Evolutionary conservation across 2,329 filamentous ascomycete genomes (phyloP).

Genomic region (Colletotrichum lini): DNA sequence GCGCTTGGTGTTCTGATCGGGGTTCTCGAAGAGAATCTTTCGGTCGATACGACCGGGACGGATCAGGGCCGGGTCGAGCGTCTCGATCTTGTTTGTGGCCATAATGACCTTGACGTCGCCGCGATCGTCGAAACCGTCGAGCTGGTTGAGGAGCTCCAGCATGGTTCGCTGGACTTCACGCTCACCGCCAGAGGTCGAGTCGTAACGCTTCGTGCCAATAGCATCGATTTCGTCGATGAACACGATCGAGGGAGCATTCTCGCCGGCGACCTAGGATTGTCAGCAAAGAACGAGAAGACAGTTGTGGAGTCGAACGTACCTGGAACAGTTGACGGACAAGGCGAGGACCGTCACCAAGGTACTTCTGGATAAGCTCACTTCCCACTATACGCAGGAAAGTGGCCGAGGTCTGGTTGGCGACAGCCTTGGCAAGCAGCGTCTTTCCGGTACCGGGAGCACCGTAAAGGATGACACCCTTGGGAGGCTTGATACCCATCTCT

Average conservation of each 20-base stretch:
- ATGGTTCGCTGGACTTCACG: slow-evolving; percentile 98
- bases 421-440: slow-evolving; percentile 98
- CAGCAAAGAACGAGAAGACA: not conserved
- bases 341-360: slow-evolving; percentile 94
- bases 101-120: slow-evolving; percentile 99
- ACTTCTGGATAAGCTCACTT: slow-evolving; percentile 99
- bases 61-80: slow-evolving; percentile 94
- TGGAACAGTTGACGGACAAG: slow-evolving; percentile 97
- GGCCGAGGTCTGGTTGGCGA: slow-evolving; percentile 97
- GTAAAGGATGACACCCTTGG: slow-evolving; percentile 99
- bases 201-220: slow-evolving; percentile 98
- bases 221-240: slow-evolving; percentile 99
- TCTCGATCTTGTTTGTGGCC: slow-evolving; percentile 99
- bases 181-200: slow-evolving; percentile 96
- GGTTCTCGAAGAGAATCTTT: slow-evolving; percentile 86
- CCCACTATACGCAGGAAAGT: slow-evolving; percentile 99
- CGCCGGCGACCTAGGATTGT: slow-evolving; percentile 81
- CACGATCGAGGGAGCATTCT: slow-evolving; percentile 96
- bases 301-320: slow-evolving; percentile 57
- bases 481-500: slow-evolving; percentile 99
- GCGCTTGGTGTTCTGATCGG: slow-evolving; percentile 88
- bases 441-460: slow-evolving; percentile 96
- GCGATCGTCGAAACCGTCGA: slow-evolving; percentile 98
- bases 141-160: slow-evolving; percentile 97
- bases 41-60: slow-evolving; percentile 97